These are phyloP conservation scores for Vitis hybrid DNA, from an alignment of 177 flowering plant genomes.

Conservation along the genomic window DNA sequence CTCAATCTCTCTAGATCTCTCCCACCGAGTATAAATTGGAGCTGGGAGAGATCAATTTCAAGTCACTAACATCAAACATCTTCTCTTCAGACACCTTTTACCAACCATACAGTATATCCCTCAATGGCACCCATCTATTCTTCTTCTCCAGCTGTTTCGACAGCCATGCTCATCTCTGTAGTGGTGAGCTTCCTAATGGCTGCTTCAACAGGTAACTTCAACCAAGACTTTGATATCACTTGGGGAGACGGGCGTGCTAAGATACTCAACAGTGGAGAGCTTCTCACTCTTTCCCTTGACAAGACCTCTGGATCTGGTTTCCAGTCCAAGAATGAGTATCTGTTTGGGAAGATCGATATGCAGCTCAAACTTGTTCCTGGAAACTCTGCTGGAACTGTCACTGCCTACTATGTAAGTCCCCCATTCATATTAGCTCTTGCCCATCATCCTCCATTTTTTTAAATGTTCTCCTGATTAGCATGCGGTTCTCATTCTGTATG, in stretches of 20 bases:
- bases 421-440: background rate
- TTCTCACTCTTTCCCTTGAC: conserved; percentile 33
- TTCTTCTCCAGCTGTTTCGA: no score
- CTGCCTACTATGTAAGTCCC: conserved; percentile 29
- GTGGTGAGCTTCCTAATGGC: background rate
- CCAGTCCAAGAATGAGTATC: conserved; percentile 29
- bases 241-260: conserved; percentile 44
- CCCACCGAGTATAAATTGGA: no score
- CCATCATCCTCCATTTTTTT: background rate
- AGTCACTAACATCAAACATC: no score
- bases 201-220: conserved; percentile 23
- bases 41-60: no score
- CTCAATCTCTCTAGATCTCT: no score
- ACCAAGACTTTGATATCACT: conserved; percentile 32
- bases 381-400: conserved; percentile 56
- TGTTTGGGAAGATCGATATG: conserved; percentile 43
- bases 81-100: no score
- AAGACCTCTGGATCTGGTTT: conserved; percentile 38
- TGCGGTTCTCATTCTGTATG: background rate
- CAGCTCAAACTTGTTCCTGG: conserved; percentile 53
- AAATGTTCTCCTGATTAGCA: background rate
- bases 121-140: no score
- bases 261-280: conserved; percentile 39
- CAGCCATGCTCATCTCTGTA: no score
- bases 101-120: no score